Conservation (phyloP, 805 yeast genomes). For the Metschnikowia bowlesiae region DNA sequence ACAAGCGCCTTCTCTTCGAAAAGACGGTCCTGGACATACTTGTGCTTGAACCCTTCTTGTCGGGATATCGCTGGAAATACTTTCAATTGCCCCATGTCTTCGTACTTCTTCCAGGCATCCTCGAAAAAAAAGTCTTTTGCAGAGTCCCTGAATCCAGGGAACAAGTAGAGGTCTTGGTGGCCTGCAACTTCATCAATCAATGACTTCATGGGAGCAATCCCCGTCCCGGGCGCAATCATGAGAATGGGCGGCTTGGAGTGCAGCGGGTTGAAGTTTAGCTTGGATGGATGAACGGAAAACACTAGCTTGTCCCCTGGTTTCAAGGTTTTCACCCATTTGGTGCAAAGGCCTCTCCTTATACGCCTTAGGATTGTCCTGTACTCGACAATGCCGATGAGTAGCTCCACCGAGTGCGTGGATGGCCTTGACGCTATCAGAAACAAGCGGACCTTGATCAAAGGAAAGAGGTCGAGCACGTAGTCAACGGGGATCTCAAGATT, state of each 20-base stretch:
- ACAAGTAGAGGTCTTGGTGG: slow-evolving; percentile 44
- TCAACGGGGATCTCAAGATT: slow-evolving; percentile 68
- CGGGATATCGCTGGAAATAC: slow-evolving; percentile 45
- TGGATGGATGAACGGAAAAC: slow-evolving; percentile 48
- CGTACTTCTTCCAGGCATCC: slow-evolving; percentile 45
- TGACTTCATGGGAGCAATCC: slow-evolving; percentile 88
- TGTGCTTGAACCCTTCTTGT: slow-evolving; percentile 35
- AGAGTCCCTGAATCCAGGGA: slow-evolving; percentile 69
- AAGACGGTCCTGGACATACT: slow-evolving; percentile 75
- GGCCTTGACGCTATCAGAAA: slow-evolving; percentile 79
- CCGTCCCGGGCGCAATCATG: slow-evolving; percentile 91
- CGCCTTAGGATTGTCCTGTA: slow-evolving; percentile 78
- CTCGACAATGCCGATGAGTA: slow-evolving; percentile 80
- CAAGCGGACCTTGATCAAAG: slow-evolving; percentile 71
- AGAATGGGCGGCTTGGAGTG: slow-evolving; percentile 44
- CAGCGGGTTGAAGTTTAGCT: slow-evolving; percentile 28
- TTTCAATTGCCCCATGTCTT: slow-evolving; percentile 29
- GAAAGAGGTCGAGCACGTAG: slow-evolving; percentile 72
- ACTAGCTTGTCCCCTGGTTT: slow-evolving; percentile 45
- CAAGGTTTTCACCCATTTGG: slow-evolving; percentile 63
- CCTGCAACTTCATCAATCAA: slow-evolving; percentile 44
- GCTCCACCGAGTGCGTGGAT: slow-evolving; percentile 43
- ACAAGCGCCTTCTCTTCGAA: slow-evolving; percentile 48
- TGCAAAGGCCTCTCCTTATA: slow-evolving; percentile 75
- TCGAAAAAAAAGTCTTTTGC: slow-evolving; percentile 67